Base-by-base conservation (phyloP, 495 filamentous ascomycete genomes). In the Neurospora sp. region DNA sequence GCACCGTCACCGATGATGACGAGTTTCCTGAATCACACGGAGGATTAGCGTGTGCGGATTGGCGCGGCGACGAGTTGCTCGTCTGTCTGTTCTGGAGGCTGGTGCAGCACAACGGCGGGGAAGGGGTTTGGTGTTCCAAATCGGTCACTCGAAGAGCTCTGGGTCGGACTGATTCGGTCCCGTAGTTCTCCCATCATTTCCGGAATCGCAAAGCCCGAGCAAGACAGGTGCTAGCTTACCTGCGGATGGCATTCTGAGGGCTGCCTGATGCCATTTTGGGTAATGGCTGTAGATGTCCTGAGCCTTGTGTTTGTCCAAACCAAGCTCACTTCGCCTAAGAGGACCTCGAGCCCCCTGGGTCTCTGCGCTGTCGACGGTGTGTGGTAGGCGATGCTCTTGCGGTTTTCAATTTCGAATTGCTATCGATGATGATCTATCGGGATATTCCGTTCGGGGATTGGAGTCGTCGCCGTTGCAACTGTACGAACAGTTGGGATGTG, bases 1-100 rank as follows among this genome's bases (percentile, higher is more conserved):
- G 96, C 96, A 85, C 96, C 96, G 81, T 99, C 96, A 59, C 96
- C 96, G 78, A 99, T 99, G 73, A 99, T 99, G 76, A 99, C 96
- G 80, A 99, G 86, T 85, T 99, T 99, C 85, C 96, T 99, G 9
- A 11, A 66, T 31, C 35, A 70, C 27, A 71, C n/a, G 14, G 69
- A 41, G 74, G n/a, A n/a, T 66, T 35, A 72, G 69, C 35, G 11
- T 23, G 31, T 31, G 31, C 37, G 39, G 41, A 69, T 73, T 70
- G 54, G 59, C 27, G 27, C 14, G 54, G 54, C 54, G 35, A 66
- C 54, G 12, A 66, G 54, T 66, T 66, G 54, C 27, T 66, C 14
- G 54, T 35, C 1, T 66, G 54, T 66, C 54, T 35, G 54, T 66
- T 66, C 54, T 66, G 54, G 14, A 66, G 54, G 54, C 54, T 66